Evolutionary conservation across 177 flowering plant species (phyloP).

Genomic region (Telopea speciosissima): DNA sequence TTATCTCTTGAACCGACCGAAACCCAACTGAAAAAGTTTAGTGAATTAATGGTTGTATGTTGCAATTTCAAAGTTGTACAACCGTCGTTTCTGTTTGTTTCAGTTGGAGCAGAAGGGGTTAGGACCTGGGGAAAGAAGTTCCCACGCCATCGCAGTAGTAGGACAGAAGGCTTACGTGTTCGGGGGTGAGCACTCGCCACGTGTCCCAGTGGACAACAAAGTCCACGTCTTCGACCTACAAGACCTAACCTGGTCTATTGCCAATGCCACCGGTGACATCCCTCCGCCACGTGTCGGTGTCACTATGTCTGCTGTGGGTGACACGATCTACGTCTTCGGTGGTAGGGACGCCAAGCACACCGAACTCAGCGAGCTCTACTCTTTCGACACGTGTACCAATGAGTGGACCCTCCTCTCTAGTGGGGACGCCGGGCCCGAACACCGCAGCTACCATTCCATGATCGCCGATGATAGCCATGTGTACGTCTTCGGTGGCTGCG

Average conservation of each 20-base stretch:
- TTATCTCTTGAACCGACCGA: too few species aligned
- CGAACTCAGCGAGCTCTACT: slow-evolving; percentile 84
- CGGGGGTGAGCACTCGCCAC: slow-evolving; percentile 82
- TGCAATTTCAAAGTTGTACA: neutral
- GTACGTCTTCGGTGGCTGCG: slow-evolving; percentile 87
- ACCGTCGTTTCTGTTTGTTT: neutral
- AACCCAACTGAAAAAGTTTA: too few species aligned
- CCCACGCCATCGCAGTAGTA: slow-evolving; percentile 77
- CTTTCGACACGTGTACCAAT: slow-evolving; percentile 60
- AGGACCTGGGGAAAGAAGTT: slow-evolving; percentile 87
- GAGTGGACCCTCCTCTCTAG: slow-evolving; percentile 60
- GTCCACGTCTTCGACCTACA: slow-evolving; percentile 67
- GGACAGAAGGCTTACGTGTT: slow-evolving; percentile 75
- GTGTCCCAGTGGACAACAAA: slow-evolving; percentile 84
- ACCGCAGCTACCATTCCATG: slow-evolving; percentile 85
- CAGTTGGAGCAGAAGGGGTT: slow-evolving; percentile 66
- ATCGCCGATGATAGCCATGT: slow-evolving; percentile 53
- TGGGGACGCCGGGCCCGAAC: slow-evolving; percentile 52
- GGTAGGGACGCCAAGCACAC: slow-evolving; percentile 66
- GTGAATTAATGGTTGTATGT: neutral
- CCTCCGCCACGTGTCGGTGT: slow-evolving; percentile 99
- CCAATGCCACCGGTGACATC: slow-evolving; percentile 56
- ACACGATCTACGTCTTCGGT: slow-evolving; percentile 75
- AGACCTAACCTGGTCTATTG: slow-evolving; percentile 60
- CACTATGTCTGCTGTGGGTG: slow-evolving; percentile 65